Base-by-base conservation (phyloP, 2,329 filamentous ascomycete species). In the Claviceps sp. region DNA sequence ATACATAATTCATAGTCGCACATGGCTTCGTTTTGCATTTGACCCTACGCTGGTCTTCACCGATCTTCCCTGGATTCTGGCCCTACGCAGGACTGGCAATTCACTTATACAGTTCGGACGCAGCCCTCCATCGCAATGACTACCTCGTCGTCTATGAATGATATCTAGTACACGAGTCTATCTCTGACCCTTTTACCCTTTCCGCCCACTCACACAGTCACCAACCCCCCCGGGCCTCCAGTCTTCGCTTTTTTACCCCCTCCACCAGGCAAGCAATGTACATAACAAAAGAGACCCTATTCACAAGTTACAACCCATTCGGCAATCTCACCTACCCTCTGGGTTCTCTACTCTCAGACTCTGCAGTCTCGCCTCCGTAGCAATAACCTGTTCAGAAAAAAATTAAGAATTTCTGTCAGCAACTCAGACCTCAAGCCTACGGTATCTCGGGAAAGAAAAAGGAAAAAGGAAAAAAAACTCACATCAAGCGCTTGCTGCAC, bases 401-500 rank as follows among this genome's bases (percentile, higher is more conserved):
- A 20, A 20, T n/a, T n/a, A n/a, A n/a, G n/a, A n/a, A n/a, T n/a
- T n/a, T n/a, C n/a, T n/a, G 22, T 23, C 42, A 43, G 34, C 20
- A 11, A 29, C 23, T 17, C 5, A 5, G 7, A 16, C 14, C 8
- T 14, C 34, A 2, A 16, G 6, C 4, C 7, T 22, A 37, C 3
- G 16, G 14, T 34, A 34, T 9, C 9, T 1, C 9, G 29, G 29
- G 9, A 11, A 34, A 34, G 9, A 11, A 29, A 9, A 29, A 3
- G n/a, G n/a, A 29, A 29, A 29, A 1, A 3, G 4, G n/a, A n/a
- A 4, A 34, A 11, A 34, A 34, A 34, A 78, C 83, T 82, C 70
- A 95, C 93, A 69, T 98, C 93, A 62, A 98, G 76, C 62, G 93
- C 93, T 72, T 98, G 93, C 71, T 87, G 84, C 57, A 97, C 93